Percentiles rank a stretch among this genome's conserved stretches.
Evolutionary conservation across 2,329 filamentous ascomycete genomes (phyloP).

Genomic region (Verticillium longisporum): DNA sequence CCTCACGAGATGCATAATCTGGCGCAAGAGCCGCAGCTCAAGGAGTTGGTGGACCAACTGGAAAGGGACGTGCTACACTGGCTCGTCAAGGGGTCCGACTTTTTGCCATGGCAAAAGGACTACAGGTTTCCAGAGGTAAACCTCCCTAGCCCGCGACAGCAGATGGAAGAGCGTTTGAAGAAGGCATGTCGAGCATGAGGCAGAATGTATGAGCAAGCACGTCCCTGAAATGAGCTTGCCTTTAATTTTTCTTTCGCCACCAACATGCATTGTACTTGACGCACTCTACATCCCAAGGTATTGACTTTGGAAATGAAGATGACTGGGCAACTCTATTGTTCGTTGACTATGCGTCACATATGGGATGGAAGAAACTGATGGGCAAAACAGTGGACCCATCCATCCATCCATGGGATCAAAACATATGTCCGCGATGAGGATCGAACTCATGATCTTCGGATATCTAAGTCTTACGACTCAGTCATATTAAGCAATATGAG

Average conservation of each 20-base stretch:
- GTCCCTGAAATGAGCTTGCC: too few species aligned
- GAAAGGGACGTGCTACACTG: slow-evolving; percentile 27
- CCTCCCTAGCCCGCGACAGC: slow-evolving; percentile 18
- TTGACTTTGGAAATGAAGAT: too few species aligned
- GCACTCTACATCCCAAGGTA: too few species aligned
- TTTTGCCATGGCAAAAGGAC: slow-evolving; percentile 25
- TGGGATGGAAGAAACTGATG: too few species aligned
- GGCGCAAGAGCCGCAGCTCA: slow-evolving; percentile 18
- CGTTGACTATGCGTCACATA: too few species aligned
- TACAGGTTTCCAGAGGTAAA: slow-evolving; percentile 24
- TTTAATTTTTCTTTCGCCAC: too few species aligned
- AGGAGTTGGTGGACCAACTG: slow-evolving; percentile 13
- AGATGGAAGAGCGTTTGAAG: slow-evolving; percentile 18
- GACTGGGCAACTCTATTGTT: too few species aligned
- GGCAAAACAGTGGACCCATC: too few species aligned
- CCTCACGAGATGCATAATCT: slow-evolving; percentile 30
- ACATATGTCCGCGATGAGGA: not conserved
- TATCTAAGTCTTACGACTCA: not conserved
- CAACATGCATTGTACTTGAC: too few species aligned
- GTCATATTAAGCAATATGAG: not conserved
- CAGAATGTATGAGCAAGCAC: too few species aligned
- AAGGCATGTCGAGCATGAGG: not conserved
- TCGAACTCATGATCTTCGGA: not conserved
- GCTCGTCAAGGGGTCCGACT: slow-evolving; percentile 24
- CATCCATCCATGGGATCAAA: not conserved